Evolutionary conservation across 2,329 filamentous ascomycete genomes (phyloP).

Genomic region (Pseudogymnoascus sp.): DNA sequence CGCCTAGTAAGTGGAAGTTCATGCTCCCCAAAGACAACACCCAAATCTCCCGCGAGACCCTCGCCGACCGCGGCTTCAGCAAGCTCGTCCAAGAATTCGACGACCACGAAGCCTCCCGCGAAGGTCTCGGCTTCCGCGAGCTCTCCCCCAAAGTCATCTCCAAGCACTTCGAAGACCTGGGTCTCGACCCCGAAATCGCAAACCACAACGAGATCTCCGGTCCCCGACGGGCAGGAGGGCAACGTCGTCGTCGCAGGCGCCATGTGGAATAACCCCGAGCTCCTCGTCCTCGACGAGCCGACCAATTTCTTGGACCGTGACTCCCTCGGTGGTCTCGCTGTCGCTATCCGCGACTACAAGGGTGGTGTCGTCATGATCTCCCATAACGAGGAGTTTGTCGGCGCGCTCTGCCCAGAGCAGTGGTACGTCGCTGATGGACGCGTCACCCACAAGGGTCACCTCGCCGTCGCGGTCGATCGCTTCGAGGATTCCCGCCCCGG

Average conservation of each 20-base stretch:
- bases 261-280: conserved; percentile 98
- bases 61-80: conserved; percentile 76
- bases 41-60: conserved; percentile 86
- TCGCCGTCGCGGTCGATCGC: conserved; percentile 67
- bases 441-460: conserved; percentile 74
- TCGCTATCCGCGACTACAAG: conserved; percentile 96
- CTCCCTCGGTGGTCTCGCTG: conserved; percentile 91
- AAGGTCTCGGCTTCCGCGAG: conserved; percentile 92
- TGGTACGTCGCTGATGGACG: conserved; percentile 89
- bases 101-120: conserved; percentile 96
- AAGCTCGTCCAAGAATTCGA: conserved; percentile 98
- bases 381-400: conserved; percentile 98
- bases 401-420: conserved; percentile 90
- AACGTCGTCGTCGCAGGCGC: conserved; percentile 95
- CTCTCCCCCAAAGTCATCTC: conserved; percentile 90
- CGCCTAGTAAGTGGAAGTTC: conserved; percentile 75
- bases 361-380: conserved; percentile 99
- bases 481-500: conserved; percentile 78
- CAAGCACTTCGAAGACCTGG: conserved; percentile 96
- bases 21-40: conserved; percentile 90
- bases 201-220: conserved; percentile 98
- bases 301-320: conserved; percentile 99
- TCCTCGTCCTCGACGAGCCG: conserved; percentile 95
- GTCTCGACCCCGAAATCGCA: conserved; percentile 93
- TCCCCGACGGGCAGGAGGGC: conserved; percentile 97